These are phyloP conservation scores for Persicaria tinctoria DNA, from an alignment of 148 eudicot genomes.

Conservation along the genomic window DNA sequence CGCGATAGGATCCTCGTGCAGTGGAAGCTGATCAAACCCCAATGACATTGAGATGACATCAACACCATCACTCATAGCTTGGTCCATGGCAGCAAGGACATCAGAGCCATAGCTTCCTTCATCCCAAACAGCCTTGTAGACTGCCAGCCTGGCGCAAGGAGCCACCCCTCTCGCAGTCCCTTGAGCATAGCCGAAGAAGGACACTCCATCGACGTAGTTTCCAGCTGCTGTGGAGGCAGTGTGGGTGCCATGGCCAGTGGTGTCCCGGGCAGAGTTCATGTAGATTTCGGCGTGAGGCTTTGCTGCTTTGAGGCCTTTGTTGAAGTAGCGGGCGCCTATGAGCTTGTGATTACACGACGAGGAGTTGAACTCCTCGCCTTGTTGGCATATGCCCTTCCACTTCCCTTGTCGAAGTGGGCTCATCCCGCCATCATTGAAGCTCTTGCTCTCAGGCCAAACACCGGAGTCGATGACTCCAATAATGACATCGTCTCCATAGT, in stretches of 20 bases:
- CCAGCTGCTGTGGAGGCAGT: slow-evolving; percentile 59
- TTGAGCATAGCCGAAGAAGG: slow-evolving; percentile 53
- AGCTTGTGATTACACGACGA: slow-evolving; percentile 50
- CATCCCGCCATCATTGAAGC: slow-evolving; percentile 49
- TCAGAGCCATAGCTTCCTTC: slow-evolving; percentile 38
- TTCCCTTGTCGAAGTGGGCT: slow-evolving; percentile 1
- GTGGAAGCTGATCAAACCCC: slow-evolving; percentile 23
- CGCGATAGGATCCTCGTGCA: slow-evolving; percentile 45
- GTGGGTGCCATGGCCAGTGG: slow-evolving; percentile 73
- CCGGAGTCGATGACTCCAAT: slow-evolving; percentile 61
- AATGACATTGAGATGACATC: slow-evolving; percentile 55
- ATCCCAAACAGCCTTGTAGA: slow-evolving; percentile 61
- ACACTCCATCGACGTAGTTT: slow-evolving; percentile 36
- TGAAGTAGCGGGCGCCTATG: slow-evolving; percentile 51
- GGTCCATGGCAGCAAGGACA: slow-evolving; percentile 51
- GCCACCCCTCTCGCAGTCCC: slow-evolving; percentile 64
- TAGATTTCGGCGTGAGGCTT: slow-evolving; percentile 23
- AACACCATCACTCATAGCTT: slow-evolving; percentile 55
- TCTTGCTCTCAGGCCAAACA: slow-evolving; percentile 60
- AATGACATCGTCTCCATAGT: slow-evolving; percentile 41
- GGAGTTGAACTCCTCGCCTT: slow-evolving; percentile 32
- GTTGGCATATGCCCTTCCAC: slow-evolving; percentile 55
- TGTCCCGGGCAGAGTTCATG: slow-evolving; percentile 50
- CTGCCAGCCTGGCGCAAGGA: slow-evolving; percentile 55
- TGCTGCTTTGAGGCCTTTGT: slow-evolving; percentile 39